Conservation (phyloP, 441 rosid species). For the Mallotus japonicus region DNA sequence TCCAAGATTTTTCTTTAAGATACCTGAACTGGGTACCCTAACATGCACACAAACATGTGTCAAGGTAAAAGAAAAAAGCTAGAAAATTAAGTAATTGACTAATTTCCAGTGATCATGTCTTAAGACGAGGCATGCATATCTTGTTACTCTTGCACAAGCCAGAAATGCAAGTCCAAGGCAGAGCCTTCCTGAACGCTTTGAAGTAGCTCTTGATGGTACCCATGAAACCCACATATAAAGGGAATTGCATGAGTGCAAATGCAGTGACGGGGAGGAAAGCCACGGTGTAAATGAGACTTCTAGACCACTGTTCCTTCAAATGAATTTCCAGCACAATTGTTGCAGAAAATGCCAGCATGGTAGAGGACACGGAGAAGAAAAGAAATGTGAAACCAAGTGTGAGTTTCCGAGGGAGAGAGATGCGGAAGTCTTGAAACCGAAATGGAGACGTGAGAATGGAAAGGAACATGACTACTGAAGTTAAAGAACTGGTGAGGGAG, state of each 20-base stretch:
- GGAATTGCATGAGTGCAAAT: constrained; percentile 10
- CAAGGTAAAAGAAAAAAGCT: too few relatives aligned
- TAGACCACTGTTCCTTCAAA: constrained; percentile 4
- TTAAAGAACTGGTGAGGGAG: constrained; percentile 22
- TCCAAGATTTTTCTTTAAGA: too few relatives aligned
- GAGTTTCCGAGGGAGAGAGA: constrained; percentile 16
- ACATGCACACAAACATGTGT: too few relatives aligned
- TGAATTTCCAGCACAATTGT: constrained; percentile 22
- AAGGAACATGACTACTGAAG: constrained; percentile 29
- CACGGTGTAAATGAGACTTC: neutral
- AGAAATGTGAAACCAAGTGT: constrained; percentile 23
- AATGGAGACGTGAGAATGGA: constrained; percentile 22
- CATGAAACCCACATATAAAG: neutral
- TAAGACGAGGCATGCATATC: neutral
- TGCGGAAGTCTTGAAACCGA: constrained; percentile 2
- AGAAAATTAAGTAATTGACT: too few relatives aligned
- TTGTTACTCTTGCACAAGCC: too few relatives aligned
- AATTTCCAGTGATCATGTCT: neutral
- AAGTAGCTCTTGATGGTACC: neutral
- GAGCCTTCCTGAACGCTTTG: neutral
- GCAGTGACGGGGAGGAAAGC: constrained; percentile 16
- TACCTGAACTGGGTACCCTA: too few relatives aligned
- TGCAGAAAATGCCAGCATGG: too few relatives aligned
- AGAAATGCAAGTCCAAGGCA: neutral
- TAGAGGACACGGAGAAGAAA: constrained; percentile 20